phyloP scores from a whole-genome alignment of 2,329 filamentous ascomycete species.

The Pseudocercospora crystallina region DNA sequence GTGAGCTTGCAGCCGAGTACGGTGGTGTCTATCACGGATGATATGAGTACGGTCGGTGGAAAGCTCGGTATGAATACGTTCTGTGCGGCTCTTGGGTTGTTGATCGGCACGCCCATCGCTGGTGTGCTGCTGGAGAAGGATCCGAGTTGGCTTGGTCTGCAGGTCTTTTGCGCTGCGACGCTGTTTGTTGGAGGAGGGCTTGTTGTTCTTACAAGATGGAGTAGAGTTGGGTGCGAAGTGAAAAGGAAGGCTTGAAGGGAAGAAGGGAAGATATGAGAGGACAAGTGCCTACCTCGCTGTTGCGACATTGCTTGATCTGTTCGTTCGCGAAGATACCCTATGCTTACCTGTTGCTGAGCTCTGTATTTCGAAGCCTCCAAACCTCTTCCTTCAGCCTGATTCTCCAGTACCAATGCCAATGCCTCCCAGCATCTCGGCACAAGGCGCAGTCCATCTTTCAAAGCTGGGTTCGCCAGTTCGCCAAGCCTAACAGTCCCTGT shows the following conservation, averaged over 20 bases:
- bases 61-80: conserved; percentile 29
- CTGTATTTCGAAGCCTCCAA: too few relatives aligned
- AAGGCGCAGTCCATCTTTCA: too few relatives aligned
- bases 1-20: conserved; percentile 44
- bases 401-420: too few relatives aligned
- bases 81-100: conserved; percentile 23
- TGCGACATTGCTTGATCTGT: too few relatives aligned
- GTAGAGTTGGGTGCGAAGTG: conserved; percentile 15
- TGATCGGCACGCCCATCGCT: conserved; percentile 30
- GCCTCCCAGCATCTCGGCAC: too few relatives aligned
- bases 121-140: conserved; percentile 19
- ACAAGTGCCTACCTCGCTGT: too few relatives aligned
- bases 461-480: too few relatives aligned
- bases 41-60: conserved; percentile 25
- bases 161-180: conserved; percentile 13
- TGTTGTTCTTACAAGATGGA: conserved; percentile 19
- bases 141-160: conserved; percentile 2
- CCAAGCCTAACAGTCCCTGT: too few relatives aligned
- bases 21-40: conserved; percentile 17
- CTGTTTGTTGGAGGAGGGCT: conserved; percentile 19
- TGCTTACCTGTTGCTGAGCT: too few relatives aligned
- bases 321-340: too few relatives aligned
- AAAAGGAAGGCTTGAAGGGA: conserved; percentile 15
- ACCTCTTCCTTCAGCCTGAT: too few relatives aligned
- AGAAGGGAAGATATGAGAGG: too few relatives aligned